Evolutionary conservation across 768 basidiomycete genomes (phyloP), one percentile per base, ranked within the genome.

Genomic region (Podaxis rugospora): DNA sequence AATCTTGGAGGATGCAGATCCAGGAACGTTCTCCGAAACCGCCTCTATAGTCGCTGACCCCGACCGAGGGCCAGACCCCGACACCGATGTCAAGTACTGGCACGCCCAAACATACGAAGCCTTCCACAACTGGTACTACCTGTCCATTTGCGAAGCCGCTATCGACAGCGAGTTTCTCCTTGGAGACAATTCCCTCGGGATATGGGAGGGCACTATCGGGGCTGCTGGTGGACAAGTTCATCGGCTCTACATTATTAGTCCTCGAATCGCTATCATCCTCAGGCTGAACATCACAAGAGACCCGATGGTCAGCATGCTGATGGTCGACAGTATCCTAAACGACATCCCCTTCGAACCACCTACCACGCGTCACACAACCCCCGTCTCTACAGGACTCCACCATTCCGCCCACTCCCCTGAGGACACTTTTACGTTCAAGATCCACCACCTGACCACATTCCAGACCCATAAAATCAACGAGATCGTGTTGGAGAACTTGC

Each of bases 121-220:
- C 53, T 56, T 68, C 9, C 66, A 70, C n/a, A 69, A 72, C 44
- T 58, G 63, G 37, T 70, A 70, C 58, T 73, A 69, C 67, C 65
- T 74, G 52, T 70, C 74, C 18, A 65, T 76, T 61, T 76, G 73
- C 72, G 68, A 72, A 59, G 75, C 74, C 16, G 70, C 72, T 35
- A 64, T 67, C 18, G 72, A 60, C 4, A 61, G 63, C 14, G 75
- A 76, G 62, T 77, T 76, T 51, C 66, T 75, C 13, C 63, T 77
- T 23, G 66, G 70, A 4, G 62, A 68, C 25, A 73, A 74, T 55
- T 62, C 66, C 5, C 72, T 75, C 51, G 71, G 75, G 1, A 59
- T 75, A 1, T 69, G 71, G 71, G 76, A 77, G 59, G 76, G 76
- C 21, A 50, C 61, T 27, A 60, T 71, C 6, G 55, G 47, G 50